Base-by-base conservation (phyloP, 306 rosid species). In the Cercis canadensis region DNA sequence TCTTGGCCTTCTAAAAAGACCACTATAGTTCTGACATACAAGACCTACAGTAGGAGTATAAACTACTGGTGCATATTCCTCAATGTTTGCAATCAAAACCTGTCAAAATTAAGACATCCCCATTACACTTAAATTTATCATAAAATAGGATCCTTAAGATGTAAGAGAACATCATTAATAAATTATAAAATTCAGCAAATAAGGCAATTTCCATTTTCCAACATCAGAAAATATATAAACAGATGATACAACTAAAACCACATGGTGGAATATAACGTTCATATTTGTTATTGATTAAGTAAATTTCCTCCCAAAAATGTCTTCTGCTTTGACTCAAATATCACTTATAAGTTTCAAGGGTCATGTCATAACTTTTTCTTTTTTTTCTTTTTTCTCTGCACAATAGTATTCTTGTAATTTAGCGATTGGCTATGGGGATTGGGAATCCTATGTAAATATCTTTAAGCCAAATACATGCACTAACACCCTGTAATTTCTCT, bases 21-120 rank as follows among this genome's bases (percentile, higher is more conserved):
- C 97, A 74, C 99, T 83, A 74, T 89, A 95, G 81, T 95, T 91
- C 79, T 95, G 99, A 69, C 99, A 95, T 65, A 95, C 97, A 73
- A 91, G 96, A 65, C 99, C 99, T 15, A 95, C 99, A 5, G 99
- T 95, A 58, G 99, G 99, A 56, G 99, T 95, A 68, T 95, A 95
- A 24, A 95, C 99, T 78, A 91, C 31, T 45, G 97, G 97, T 0
- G 99, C 99, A 85, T 95, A 91, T 77, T 95, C 97, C 83, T 85
- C 96, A 58, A 95, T 95, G 59, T 89, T 92, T 18, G 88, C 89
- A 31, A 95, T 85, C 92, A 95, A 91, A 85, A 95, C 96, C 99
- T 95, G 82, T 74, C 77, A 77, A 64, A 24, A 39, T 53, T 31
- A 75, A 69, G 60, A 44, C 37, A 34, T 36, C 51, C 46, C 49